phyloP scores from a whole-genome alignment of 2,329 filamentous ascomycete species.

The Diaporthe eres region DNA sequence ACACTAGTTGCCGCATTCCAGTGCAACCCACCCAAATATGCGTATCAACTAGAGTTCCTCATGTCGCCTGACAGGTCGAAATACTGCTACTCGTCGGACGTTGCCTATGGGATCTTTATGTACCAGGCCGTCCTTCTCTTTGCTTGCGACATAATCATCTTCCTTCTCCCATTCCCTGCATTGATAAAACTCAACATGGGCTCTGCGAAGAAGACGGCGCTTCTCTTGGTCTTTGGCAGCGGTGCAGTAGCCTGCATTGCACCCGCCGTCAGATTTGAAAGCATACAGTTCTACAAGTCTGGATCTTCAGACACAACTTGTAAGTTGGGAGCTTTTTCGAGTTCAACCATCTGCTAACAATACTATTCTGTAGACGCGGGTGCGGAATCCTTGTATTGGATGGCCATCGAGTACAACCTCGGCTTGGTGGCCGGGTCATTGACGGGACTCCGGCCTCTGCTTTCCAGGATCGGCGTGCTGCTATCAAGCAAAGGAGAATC shows the following conservation, averaged over 20 bases:
- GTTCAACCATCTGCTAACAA: background rate
- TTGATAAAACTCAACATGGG: conserved; percentile 36
- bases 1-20: conserved; percentile 37
- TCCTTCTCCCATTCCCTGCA: conserved; percentile 35
- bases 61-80: conserved; percentile 36
- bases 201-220: conserved; percentile 23
- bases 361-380: conserved; percentile 21
- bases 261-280: conserved; percentile 37
- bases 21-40: conserved; percentile 41
- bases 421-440: conserved; percentile 41
- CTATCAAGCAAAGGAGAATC: background rate
- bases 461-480: conserved; percentile 14
- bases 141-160: conserved; percentile 38
- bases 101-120: conserved; percentile 36
- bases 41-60: conserved; percentile 35
- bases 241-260: conserved; percentile 40
- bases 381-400: conserved; percentile 41
- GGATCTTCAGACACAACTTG: conserved; percentile 36
- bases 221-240: conserved; percentile 38
- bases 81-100: conserved; percentile 36
- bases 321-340: conserved; percentile 17
- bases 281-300: conserved; percentile 37
- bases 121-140: conserved; percentile 39
- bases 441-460: conserved; percentile 35
- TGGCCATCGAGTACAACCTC: conserved; percentile 41